phyloP scores from a whole-genome alignment of 805 yeast genomes.

The Metschnikowia santaceciliae region DNA sequence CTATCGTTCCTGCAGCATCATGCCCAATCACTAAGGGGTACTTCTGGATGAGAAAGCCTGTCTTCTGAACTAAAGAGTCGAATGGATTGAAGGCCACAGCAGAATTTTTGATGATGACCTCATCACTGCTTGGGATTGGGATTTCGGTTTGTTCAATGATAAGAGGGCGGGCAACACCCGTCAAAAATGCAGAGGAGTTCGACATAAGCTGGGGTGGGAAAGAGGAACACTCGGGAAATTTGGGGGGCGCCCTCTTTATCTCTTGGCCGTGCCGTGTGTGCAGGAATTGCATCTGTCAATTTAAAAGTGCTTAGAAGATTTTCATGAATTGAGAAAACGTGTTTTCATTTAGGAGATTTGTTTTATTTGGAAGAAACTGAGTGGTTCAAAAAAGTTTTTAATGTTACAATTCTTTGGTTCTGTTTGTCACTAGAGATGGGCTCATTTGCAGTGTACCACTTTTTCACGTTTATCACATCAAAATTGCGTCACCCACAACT shows the following conservation, averaged over 20 bases:
- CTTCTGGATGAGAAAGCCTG: conserved; percentile 7
- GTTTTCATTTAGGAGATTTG: no score
- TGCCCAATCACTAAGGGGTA: conserved; percentile 10
- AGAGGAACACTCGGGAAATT: not conserved
- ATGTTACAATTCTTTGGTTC: no score
- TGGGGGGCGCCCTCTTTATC: no score
- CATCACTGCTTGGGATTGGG: conserved; percentile 7
- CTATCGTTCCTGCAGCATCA: conserved; percentile 10
- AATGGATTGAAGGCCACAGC: conserved; percentile 10
- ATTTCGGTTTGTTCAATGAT: not conserved
- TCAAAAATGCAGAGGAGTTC: not conserved
- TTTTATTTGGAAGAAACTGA: no score
- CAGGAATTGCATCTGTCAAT: not conserved
- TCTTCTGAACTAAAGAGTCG: conserved; percentile 5
- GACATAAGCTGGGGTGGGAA: not conserved
- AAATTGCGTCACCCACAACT: no score
- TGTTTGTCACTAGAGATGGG: no score
- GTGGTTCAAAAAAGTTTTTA: no score
- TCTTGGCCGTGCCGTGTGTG: not conserved
- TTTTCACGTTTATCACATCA: no score
- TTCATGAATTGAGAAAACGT: no score
- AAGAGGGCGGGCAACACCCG: not conserved
- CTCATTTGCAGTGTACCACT: no score
- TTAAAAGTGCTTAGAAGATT: no score
- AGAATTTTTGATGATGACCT: conserved; percentile 7